These are phyloP conservation scores for Jamesozyma lodderae DNA, from an alignment of 805 yeast species.

Conservation along the genomic window DNA sequence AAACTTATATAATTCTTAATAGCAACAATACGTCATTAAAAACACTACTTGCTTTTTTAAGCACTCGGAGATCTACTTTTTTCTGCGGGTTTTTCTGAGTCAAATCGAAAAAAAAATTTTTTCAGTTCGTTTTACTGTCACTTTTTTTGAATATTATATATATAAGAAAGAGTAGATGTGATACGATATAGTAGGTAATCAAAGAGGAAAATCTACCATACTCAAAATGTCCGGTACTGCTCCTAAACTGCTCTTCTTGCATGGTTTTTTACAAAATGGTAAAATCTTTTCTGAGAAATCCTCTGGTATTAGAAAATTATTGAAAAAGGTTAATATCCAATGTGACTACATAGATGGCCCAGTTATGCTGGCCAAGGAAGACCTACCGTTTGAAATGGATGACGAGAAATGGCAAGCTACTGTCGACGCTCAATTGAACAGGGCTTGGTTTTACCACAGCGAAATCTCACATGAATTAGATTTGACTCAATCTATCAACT, in stretches of 20 bases:
- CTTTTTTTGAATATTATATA: no score
- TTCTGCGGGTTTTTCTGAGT: no score
- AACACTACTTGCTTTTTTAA: no score
- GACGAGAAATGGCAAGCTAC: slow-evolving; percentile 43
- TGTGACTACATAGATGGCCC: slow-evolving; percentile 79
- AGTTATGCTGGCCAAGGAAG: slow-evolving; percentile 49
- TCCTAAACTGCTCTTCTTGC: slow-evolving; percentile 67
- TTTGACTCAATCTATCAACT: slow-evolving; percentile 42
- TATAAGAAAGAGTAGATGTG: no score
- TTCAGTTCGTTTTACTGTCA: no score
- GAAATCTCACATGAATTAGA: slow-evolving; percentile 39
- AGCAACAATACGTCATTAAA: no score
- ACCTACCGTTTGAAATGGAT: slow-evolving; percentile 62
- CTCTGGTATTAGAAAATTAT: slow-evolving; percentile 73
- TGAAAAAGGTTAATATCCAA: slow-evolving; percentile 56
- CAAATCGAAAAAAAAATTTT: no score
- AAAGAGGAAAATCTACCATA: no score
- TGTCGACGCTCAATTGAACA: slow-evolving; percentile 37
- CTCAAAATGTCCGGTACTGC: slow-evolving; percentile 8
- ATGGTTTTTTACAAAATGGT: slow-evolving; percentile 85
- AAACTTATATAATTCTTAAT: no score
- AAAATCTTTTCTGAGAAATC: slow-evolving; percentile 79
- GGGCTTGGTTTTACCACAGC: slow-evolving; percentile 72
- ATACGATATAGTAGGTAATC: no score
- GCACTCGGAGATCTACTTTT: no score